phyloP scores from a whole-genome alignment of 208 protist species.

The Trichomonas tenax region DNA sequence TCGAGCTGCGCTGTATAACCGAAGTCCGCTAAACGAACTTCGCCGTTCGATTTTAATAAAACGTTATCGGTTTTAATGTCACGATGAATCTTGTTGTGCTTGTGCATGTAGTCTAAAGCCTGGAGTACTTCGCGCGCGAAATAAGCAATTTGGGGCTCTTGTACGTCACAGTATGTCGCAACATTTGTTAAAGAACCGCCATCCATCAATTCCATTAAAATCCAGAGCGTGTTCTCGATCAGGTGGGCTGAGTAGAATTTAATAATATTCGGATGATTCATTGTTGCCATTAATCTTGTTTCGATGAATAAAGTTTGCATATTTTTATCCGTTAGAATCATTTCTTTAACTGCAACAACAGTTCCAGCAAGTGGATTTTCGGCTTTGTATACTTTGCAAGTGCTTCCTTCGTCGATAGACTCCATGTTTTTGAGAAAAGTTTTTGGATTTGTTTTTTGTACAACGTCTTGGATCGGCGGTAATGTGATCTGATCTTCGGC shows the following conservation, averaged over 20 bases:
- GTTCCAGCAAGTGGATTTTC: background rate
- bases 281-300: background rate
- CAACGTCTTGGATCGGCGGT: background rate
- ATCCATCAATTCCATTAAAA: background rate
- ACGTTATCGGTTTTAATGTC: slow-evolving; percentile 35
- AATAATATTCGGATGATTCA: background rate
- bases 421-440: background rate
- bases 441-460: background rate
- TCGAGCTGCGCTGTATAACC: background rate
- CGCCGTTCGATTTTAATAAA: slow-evolving; percentile 18
- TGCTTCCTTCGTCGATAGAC: background rate
- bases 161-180: background rate
- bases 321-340: background rate
- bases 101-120: slow-evolving; percentile 29
- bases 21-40: slow-evolving; percentile 34
- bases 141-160: slow-evolving; percentile 20
- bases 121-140: background rate
- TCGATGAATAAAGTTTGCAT: background rate
- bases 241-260: background rate
- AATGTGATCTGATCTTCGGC: background rate
- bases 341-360: background rate
- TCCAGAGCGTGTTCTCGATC: background rate
- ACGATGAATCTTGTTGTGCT: slow-evolving; percentile 28
- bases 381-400: background rate
- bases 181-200: background rate